Evolutionary conservation across 1,284 basidiomycete species (phyloP).

Genomic region (Puccinia triticina): DNA sequence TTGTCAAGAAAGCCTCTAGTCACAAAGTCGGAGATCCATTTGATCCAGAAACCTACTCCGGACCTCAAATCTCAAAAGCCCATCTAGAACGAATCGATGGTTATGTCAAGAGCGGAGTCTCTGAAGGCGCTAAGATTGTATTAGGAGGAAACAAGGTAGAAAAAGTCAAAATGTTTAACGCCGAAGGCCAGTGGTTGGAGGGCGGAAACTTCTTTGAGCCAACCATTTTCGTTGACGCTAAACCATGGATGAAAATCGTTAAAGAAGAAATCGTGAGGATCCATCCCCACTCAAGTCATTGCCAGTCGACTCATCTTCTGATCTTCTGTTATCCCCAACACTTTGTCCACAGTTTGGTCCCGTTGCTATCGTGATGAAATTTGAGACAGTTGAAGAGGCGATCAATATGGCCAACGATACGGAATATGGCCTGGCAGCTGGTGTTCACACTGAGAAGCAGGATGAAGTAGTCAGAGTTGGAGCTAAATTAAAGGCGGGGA

Average conservation of each 20-base stretch:
- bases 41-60: conserved; percentile 45
- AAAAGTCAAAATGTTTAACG: conserved; percentile 20
- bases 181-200: conserved; percentile 31
- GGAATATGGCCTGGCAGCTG: conserved; percentile 82
- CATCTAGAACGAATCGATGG: conserved; percentile 32
- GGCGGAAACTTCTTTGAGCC: conserved; percentile 55
- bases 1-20: conserved; percentile 38
- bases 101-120: conserved; percentile 20
- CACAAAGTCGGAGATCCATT: conserved; percentile 48
- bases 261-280: conserved; percentile 54
- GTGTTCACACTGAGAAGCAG: conserved; percentile 80
- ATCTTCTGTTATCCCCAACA: neutral
- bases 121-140: conserved; percentile 14
- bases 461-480: conserved; percentile 83
- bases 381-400: conserved; percentile 61
- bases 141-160: conserved; percentile 16
- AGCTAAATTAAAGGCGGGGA: conserved; percentile 76
- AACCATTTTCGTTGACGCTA: conserved; percentile 55
- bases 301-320: neutral
- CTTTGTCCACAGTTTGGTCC: conserved; percentile 55
- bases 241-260: conserved; percentile 55
- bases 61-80: conserved; percentile 47
- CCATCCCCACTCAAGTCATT: neutral
- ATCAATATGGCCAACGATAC: conserved; percentile 80
- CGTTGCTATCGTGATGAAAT: conserved; percentile 55